Evolutionary conservation across 768 basidiomycete species (phyloP).

Genomic region (Lentinus tigrinus): DNA sequence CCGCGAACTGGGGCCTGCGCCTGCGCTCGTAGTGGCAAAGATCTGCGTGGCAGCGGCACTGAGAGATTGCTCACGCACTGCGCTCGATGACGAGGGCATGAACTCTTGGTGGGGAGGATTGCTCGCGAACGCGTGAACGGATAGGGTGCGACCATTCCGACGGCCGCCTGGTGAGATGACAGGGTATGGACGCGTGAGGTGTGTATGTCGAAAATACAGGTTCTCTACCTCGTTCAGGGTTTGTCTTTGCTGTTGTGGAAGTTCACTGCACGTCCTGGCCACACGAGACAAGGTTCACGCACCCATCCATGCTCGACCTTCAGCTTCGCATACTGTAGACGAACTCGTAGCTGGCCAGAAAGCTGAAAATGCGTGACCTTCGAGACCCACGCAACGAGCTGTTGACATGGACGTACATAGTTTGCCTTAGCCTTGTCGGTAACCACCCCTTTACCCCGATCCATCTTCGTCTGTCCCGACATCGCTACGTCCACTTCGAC

Average conservation of each 20-base stretch:
- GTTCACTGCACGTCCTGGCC: background rate
- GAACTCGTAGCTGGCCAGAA: conserved; percentile 68
- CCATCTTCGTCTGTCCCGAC: background rate
- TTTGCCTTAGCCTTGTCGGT: conserved; percentile 11
- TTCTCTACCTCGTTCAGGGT: conserved; percentile 81
- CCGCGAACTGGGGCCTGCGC: background rate
- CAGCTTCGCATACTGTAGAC: conserved; percentile 72
- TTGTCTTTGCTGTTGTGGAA: conserved; percentile 63
- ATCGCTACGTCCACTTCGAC: background rate
- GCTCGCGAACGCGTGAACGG: background rate
- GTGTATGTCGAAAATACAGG: conserved; percentile 75
- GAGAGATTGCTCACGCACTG: background rate
- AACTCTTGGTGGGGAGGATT: background rate
- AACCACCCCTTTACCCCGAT: background rate
- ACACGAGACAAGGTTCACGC: conserved; percentile 19
- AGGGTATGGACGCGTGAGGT: conserved; percentile 27
- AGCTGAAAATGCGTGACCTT: conserved; percentile 39
- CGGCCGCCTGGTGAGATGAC: conserved; percentile 18
- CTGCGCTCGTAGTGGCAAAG: background rate
- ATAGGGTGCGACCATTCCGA: conserved; percentile 7
- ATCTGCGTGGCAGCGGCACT: background rate
- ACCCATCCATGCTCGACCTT: conserved; percentile 87
- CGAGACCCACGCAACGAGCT: too few species aligned
- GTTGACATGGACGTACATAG: background rate
- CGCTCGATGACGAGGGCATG: background rate